These are phyloP conservation scores for Leptographium lundbergii DNA, from an alignment of 2,329 filamentous ascomycete genomes.

Conservation along the genomic window DNA sequence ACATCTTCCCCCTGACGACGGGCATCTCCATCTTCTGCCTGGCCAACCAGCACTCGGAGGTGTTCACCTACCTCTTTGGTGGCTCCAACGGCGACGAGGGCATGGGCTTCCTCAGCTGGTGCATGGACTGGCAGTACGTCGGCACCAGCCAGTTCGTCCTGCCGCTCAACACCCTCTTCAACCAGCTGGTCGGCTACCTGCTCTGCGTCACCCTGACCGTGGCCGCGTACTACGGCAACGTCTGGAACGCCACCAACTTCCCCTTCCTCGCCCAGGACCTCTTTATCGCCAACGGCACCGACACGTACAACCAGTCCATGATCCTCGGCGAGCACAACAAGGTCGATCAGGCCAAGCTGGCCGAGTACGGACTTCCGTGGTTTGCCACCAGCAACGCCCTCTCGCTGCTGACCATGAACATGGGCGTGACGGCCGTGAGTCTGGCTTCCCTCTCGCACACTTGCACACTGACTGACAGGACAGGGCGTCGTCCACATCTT, in stretches of 20 bases:
- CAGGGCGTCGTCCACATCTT: slow-evolving; percentile 24
- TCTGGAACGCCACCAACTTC: slow-evolving; percentile 26
- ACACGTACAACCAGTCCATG: slow-evolving; percentile 27
- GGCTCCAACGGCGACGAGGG: slow-evolving; percentile 31
- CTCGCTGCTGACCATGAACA: slow-evolving; percentile 29
- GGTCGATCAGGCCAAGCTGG: slow-evolving; percentile 23
- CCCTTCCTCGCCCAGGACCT: slow-evolving; percentile 30
- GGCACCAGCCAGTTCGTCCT: slow-evolving; percentile 19
- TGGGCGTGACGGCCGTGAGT: slow-evolving; percentile 28
- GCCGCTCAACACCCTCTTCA: slow-evolving; percentile 24
- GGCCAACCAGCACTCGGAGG: slow-evolving; percentile 12
- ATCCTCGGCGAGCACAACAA: slow-evolving; percentile 26
- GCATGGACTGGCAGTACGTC: slow-evolving; percentile 33
- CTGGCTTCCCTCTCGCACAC: not conserved
- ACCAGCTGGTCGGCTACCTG: slow-evolving; percentile 25
- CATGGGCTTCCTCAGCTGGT: slow-evolving; percentile 26
- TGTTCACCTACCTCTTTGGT: slow-evolving; percentile 26
- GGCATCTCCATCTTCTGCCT: slow-evolving; percentile 14
- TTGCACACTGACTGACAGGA: not conserved
- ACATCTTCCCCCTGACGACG: slow-evolving; percentile 11
- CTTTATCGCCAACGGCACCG: slow-evolving; percentile 24
- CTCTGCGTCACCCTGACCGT: slow-evolving; percentile 24
- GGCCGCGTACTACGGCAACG: slow-evolving; percentile 28
- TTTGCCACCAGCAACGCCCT: slow-evolving; percentile 26
- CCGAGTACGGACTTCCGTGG: slow-evolving; percentile 25